A percentile compares a stretch with the other conserved stretches of the same genome.
phyloP scores from a whole-genome alignment of 192 early-diverging fungal genomes.

The Coemansia sp. region DNA sequence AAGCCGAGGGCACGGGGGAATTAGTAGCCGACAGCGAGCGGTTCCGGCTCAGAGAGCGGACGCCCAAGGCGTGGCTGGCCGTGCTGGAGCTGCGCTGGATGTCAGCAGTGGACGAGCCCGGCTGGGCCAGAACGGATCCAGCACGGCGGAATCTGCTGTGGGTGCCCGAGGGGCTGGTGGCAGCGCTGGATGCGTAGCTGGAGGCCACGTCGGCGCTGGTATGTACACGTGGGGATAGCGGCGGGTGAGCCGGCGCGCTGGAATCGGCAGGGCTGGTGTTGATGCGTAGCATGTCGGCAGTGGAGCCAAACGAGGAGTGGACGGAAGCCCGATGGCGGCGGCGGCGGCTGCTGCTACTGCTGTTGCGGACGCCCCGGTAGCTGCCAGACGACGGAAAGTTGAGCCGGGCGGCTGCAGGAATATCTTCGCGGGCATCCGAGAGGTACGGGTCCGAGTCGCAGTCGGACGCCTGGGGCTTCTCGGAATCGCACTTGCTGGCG shows the following conservation, averaged over 20 bases:
- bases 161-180: constrained; percentile 22
- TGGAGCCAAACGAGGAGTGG: constrained; percentile 21
- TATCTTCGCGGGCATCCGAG: constrained; percentile 4
- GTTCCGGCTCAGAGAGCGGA: constrained; percentile 8
- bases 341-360: constrained; percentile 11
- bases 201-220: not conserved
- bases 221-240: constrained; percentile 13
- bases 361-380: constrained; percentile 41
- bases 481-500: no score
- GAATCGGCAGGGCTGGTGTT: constrained; percentile 5
- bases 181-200: constrained; percentile 12
- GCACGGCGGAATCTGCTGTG: constrained; percentile 22
- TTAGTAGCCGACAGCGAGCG: constrained; percentile 22
- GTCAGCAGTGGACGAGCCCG: constrained; percentile 9
- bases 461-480: not conserved
- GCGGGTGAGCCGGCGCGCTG: constrained; percentile 3
- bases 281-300: constrained; percentile 11
- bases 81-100: constrained; percentile 33
- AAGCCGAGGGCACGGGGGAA: constrained; percentile 3
- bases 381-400: constrained; percentile 11
- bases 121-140: constrained; percentile 15
- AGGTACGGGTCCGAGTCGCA: constrained; percentile 9
- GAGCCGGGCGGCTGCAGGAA: constrained; percentile 32
- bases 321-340: constrained; percentile 22
- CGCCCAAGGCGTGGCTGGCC: not conserved